Evolutionary conservation across 2,329 filamentous ascomycete species (phyloP).

Genomic region (Apiospora kogelbergensis): DNA sequence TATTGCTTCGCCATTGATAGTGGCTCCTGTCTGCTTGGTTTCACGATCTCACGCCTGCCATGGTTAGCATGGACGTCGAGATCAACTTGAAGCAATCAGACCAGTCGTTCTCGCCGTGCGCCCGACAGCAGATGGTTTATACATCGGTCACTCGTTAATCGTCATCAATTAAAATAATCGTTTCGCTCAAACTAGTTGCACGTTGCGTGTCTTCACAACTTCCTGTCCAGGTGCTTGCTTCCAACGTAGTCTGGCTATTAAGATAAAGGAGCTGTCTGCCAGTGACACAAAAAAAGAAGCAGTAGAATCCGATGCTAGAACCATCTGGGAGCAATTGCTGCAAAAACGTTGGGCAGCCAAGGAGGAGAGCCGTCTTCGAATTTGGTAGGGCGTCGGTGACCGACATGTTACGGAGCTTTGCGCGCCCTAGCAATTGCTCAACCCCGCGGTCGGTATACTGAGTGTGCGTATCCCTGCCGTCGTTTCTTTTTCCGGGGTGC

Average conservation of each 20-base stretch:
- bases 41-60: background rate
- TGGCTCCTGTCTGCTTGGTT: constrained; percentile 5
- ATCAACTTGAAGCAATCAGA: background rate
- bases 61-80: constrained; percentile 2
- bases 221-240: background rate
- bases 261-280: background rate
- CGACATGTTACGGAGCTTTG: background rate
- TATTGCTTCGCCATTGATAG: background rate
- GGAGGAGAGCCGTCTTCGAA: no score
- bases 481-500: background rate
- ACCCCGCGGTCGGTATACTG: background rate
- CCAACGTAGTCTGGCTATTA: background rate
- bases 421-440: background rate
- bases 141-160: constrained; percentile 4
- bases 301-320: background rate
- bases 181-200: background rate
- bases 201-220: background rate
- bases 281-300: background rate
- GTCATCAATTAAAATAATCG: background rate
- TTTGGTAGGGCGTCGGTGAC: background rate
- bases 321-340: background rate
- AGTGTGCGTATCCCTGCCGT: background rate
- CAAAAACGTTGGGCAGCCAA: background rate
- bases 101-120: constrained; percentile 2
- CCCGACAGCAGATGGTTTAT: background rate